These are phyloP conservation scores for Populus hybrid DNA, from an alignment of 441 rosid species.

Conservation along the genomic window DNA sequence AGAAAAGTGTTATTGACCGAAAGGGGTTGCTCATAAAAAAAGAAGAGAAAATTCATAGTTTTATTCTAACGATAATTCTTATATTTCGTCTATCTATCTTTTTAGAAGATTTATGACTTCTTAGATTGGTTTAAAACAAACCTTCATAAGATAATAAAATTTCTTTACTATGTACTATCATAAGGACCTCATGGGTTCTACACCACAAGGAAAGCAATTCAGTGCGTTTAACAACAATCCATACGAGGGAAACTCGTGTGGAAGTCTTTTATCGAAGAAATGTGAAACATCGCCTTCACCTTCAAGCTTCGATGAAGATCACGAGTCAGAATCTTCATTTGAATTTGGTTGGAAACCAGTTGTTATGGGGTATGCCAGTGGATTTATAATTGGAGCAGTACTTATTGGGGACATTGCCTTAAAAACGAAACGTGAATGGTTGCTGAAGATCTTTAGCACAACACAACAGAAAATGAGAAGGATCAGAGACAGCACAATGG, in stretches of 20 bases:
- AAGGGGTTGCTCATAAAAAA: too few relatives aligned
- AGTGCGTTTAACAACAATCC: not conserved
- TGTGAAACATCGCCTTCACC: not conserved
- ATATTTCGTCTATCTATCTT: too few relatives aligned
- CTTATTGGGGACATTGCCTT: not conserved
- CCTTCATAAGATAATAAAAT: too few relatives aligned
- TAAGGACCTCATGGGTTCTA: conserved; percentile 50
- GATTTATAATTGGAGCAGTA: not conserved
- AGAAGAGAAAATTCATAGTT: too few relatives aligned
- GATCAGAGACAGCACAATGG: not conserved
- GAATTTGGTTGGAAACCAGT: conserved; percentile 19
- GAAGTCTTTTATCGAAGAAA: conserved; percentile 16
- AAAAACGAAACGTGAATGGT: not conserved
- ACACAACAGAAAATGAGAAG: not conserved
- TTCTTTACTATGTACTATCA: conserved; percentile 44
- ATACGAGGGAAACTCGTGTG: conserved; percentile 49
- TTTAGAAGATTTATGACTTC: too few relatives aligned
- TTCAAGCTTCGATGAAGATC: not conserved
- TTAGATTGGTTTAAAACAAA: too few relatives aligned
- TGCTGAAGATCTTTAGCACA: not conserved
- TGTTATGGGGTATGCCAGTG: conserved; percentile 21
- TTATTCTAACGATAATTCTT: too few relatives aligned
- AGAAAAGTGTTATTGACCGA: too few relatives aligned
- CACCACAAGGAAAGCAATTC: conserved; percentile 30
- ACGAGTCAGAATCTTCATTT: not conserved